Conservation (phyloP, 306 rosid species). For the Crotalaria pallida region DNA sequence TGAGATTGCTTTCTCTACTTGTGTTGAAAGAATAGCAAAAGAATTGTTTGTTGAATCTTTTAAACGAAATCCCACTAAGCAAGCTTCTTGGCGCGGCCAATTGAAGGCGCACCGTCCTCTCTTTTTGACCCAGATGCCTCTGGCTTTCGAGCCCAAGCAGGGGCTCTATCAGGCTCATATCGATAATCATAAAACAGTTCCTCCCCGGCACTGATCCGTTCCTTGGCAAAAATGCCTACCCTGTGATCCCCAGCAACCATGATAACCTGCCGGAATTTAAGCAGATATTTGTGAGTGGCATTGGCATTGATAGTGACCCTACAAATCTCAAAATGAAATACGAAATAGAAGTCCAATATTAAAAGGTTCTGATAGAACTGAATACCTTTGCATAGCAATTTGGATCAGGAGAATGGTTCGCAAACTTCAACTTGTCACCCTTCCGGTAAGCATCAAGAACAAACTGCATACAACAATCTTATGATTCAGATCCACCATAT, state of each 20-base stretch:
- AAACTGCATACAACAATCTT: constrained; percentile 50
- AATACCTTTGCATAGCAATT: constrained; percentile 95
- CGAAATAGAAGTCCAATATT: neutral
- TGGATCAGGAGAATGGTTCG: constrained; percentile 96
- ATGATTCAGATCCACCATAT: neutral
- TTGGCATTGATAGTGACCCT: neutral
- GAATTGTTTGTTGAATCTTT: constrained; percentile 19
- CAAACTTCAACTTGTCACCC: constrained; percentile 97
- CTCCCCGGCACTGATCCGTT: constrained; percentile 85
- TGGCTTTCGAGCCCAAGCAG: constrained; percentile 96
- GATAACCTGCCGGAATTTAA: constrained; percentile 63
- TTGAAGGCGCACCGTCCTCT: constrained; percentile 87
- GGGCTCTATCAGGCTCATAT: constrained; percentile 94
- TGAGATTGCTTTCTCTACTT: constrained; percentile 44
- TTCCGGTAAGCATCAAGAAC: constrained; percentile 97
- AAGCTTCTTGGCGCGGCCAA: constrained; percentile 94
- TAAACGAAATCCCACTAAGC: constrained; percentile 43
- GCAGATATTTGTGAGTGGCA: neutral
- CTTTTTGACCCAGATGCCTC: constrained; percentile 81
- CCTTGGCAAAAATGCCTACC: constrained; percentile 98
- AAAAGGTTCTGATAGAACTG: neutral
- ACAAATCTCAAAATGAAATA: neutral
- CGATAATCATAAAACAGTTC: constrained; percentile 96
- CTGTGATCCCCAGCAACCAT: constrained; percentile 99
- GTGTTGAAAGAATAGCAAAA: constrained; percentile 50